Percentiles rank a stretch among this genome's conserved stretches.
Evolutionary conservation across 2,329 filamentous ascomycete species (phyloP).

Genomic region (Chaetomium sp.): DNA sequence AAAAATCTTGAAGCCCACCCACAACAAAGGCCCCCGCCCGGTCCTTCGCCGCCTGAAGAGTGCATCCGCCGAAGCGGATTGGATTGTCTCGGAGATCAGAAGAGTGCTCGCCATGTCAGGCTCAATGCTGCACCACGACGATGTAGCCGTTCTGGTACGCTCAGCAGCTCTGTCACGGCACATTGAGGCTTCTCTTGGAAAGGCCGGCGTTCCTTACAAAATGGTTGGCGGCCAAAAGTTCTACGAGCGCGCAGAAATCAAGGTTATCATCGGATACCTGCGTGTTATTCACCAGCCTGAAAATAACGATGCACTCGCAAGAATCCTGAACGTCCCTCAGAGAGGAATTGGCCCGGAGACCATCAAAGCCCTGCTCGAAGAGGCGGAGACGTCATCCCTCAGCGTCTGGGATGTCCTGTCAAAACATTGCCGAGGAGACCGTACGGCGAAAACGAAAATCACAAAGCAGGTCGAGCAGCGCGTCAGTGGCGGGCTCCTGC

Average conservation of each 20-base stretch:
- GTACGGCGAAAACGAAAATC: conserved; percentile 52
- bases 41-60: conserved; percentile 75
- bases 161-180: conserved; percentile 80
- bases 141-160: conserved; percentile 85
- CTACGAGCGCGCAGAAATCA: conserved; percentile 89
- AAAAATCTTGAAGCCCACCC: conserved; percentile 78
- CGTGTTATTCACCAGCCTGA: conserved; percentile 80
- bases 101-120: conserved; percentile 72
- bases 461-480: conserved; percentile 55
- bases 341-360: conserved; percentile 81
- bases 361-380: conserved; percentile 70
- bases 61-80: conserved; percentile 74
- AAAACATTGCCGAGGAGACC: conserved; percentile 55
- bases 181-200: conserved; percentile 82
- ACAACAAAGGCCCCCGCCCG: conserved; percentile 75
- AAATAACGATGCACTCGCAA: conserved; percentile 81
- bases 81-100: conserved; percentile 84
- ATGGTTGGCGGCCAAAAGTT: conserved; percentile 93
- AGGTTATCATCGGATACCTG: conserved; percentile 83
- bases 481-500: conserved; percentile 54
- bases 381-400: conserved; percentile 69
- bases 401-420: conserved; percentile 75
- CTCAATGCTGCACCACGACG: conserved; percentile 69
- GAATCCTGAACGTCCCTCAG: conserved; percentile 82
- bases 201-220: conserved; percentile 79